Percentiles rank a stretch among this genome's conserved stretches.
Evolutionary conservation across 768 basidiomycete genomes (phyloP).

Genomic region (Lactarius sanguifluus): DNA sequence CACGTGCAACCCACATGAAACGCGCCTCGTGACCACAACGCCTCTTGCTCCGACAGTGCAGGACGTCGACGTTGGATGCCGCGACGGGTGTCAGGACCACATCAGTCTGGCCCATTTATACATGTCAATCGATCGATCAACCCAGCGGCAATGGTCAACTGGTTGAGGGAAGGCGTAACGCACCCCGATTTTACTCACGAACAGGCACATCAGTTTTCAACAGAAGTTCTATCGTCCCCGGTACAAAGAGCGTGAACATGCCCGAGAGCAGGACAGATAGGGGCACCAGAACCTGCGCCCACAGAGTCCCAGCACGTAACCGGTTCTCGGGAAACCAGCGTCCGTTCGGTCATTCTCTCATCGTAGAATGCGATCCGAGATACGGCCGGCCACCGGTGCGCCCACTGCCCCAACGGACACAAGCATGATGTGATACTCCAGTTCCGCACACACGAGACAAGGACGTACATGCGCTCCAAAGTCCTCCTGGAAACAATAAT

Average conservation of each 20-base stretch:
- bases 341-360: constrained; percentile 52
- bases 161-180: constrained; percentile 23
- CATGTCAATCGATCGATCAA: not conserved
- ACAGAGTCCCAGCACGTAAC: constrained; percentile 50
- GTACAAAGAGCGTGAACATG: constrained; percentile 50
- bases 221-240: constrained; percentile 49
- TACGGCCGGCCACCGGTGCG: constrained; percentile 54
- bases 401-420: constrained; percentile 44
- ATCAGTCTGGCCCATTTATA: constrained; percentile 47
- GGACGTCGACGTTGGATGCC: constrained; percentile 59
- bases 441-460: not conserved
- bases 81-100: constrained; percentile 50
- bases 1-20: constrained; percentile 20
- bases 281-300: constrained; percentile 51
- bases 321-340: constrained; percentile 70
- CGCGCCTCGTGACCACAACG: constrained; percentile 56
- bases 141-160: not conserved
- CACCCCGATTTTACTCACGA: constrained; percentile 65
- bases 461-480: constrained; percentile 57
- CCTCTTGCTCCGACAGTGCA: constrained; percentile 61
- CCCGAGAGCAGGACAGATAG: constrained; percentile 51
- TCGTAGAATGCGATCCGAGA: constrained; percentile 55
- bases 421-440: not conserved
- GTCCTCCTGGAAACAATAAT: constrained; percentile 58
- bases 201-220: constrained; percentile 54